A percentile compares a stretch with the other conserved stretches of the same genome.
phyloP scores from a whole-genome alignment of 2,329 filamentous ascomycete genomes.

The Microcera coccophila region DNA sequence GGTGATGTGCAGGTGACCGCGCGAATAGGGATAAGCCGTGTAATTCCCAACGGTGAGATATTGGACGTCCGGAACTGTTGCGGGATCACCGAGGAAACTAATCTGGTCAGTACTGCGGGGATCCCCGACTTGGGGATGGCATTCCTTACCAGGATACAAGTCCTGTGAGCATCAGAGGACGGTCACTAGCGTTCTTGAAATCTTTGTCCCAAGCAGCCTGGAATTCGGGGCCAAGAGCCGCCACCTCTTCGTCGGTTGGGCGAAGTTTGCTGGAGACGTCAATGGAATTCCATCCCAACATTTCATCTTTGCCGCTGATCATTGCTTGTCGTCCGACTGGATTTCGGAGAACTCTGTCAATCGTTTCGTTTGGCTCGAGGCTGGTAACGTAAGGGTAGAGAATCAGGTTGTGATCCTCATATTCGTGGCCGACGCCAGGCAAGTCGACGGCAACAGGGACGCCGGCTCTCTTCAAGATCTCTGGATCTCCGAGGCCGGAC shows the following conservation, averaged over 20 bases:
- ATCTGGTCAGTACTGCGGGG: constrained; percentile 1
- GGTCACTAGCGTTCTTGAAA: constrained; percentile 41
- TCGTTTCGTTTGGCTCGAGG: constrained; percentile 30
- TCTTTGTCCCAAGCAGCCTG: constrained; percentile 52
- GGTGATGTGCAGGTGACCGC: constrained; percentile 59
- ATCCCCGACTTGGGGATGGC: constrained; percentile 6
- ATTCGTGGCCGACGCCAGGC: constrained; percentile 50
- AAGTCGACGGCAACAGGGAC: constrained; percentile 46
- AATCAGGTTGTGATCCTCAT: constrained; percentile 54
- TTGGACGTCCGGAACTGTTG: constrained; percentile 37
- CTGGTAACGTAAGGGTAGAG: constrained; percentile 46
- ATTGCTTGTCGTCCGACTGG: constrained; percentile 43
- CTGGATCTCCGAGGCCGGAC: constrained; percentile 55
- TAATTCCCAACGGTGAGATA: constrained; percentile 53
- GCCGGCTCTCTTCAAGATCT: constrained; percentile 44
- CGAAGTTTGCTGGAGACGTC: constrained; percentile 56
- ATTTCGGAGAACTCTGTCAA: constrained; percentile 52
- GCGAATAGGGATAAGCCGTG: constrained; percentile 44
- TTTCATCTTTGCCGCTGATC: constrained; percentile 43
- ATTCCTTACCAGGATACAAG: constrained; percentile 25
- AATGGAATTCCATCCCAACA: constrained; percentile 55
- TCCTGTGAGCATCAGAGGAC: constrained; percentile 46
- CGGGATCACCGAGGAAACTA: constrained; percentile 42
- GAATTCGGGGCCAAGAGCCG: constrained; percentile 50
- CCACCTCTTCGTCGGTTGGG: constrained; percentile 50